Evolutionary conservation across 495 filamentous ascomycete genomes (phyloP).

Genomic region (Gamarada debralockiae): DNA sequence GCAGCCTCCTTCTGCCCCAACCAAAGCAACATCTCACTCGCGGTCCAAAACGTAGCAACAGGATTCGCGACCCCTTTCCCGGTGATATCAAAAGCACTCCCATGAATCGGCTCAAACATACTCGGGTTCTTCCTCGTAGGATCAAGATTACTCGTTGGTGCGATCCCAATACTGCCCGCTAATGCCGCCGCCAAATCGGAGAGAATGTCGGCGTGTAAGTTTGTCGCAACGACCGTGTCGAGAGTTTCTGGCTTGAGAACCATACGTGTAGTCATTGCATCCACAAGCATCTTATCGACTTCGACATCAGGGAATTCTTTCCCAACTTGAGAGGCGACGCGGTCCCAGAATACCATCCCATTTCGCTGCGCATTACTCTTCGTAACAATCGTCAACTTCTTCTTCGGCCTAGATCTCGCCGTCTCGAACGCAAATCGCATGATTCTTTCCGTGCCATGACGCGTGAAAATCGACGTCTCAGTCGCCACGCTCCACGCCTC

Average conservation of each 20-base stretch:
- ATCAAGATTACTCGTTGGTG: constrained; percentile 76
- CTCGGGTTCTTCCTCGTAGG: constrained; percentile 54
- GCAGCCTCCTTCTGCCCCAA: constrained; percentile 54
- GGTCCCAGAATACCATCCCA: constrained; percentile 57
- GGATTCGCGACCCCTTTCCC: constrained; percentile 71
- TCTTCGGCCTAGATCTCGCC: constrained; percentile 40
- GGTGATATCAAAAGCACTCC: constrained; percentile 64
- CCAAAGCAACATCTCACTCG: constrained; percentile 65
- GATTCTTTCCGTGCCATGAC: constrained; percentile 48
- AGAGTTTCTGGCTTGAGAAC: constrained; percentile 48
- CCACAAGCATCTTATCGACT: constrained; percentile 55
- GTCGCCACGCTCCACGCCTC: constrained; percentile 50
- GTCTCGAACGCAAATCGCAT: constrained; percentile 55
- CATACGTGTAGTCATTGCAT: constrained; percentile 57
- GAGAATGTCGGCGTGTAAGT: constrained; percentile 55
- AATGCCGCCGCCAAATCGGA: constrained; percentile 76
- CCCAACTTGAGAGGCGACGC: constrained; percentile 41
- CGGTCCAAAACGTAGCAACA: constrained; percentile 66
- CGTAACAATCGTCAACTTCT: constrained; percentile 52
- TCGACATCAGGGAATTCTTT: constrained; percentile 45
- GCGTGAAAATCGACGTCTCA: constrained; percentile 52
- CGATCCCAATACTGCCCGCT: constrained; percentile 75
- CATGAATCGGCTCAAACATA: constrained; percentile 90
- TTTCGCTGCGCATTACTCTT: constrained; percentile 57
- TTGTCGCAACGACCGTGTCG: constrained; percentile 55